Percentiles rank a stretch among this genome's conserved stretches.
These are phyloP conservation scores for Cucurbita ficifolia DNA, from an alignment of 306 rosid genomes.

Conservation along the genomic window DNA sequence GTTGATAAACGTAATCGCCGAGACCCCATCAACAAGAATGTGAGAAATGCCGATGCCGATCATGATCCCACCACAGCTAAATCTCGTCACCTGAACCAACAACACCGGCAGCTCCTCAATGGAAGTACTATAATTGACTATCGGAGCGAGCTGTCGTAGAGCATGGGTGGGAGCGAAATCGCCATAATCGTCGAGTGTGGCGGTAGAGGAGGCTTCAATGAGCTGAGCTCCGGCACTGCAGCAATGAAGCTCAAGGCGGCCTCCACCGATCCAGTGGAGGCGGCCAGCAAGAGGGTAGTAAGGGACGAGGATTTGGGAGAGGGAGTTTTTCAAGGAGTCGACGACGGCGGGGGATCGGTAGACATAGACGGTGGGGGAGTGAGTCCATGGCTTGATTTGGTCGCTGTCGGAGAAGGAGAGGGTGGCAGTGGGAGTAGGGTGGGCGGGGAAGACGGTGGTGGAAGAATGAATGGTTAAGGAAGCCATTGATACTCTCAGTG, in stretches of 20 bases:
- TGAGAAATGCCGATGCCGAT: constrained; percentile 25
- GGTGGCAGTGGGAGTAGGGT: neutral
- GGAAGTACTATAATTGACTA: constrained; percentile 24
- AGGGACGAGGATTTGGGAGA: constrained; percentile 30
- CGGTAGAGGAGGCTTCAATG: constrained; percentile 31
- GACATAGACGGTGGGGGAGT: neutral
- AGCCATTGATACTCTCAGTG: neutral
- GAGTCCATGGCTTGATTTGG: neutral
- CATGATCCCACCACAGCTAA: constrained; percentile 40
- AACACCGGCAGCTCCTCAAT: constrained; percentile 33
- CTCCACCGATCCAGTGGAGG: constrained; percentile 20
- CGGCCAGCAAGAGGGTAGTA: constrained; percentile 58
- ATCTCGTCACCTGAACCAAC: constrained; percentile 31
- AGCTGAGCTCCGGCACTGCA: constrained; percentile 29
- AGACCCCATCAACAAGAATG: constrained; percentile 34
- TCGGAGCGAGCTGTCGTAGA: constrained; percentile 13
- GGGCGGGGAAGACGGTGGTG: neutral
- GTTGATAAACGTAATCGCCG: constrained; percentile 21
- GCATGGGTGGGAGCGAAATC: constrained; percentile 20
- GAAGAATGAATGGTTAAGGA: neutral
- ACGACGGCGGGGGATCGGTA: neutral
- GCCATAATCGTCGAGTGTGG: constrained; percentile 15
- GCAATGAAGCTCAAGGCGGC: constrained; percentile 45
- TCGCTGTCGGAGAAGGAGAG: neutral
- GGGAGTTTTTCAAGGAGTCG: constrained; percentile 14